Conservation (phyloP, 768 basidiomycete genomes). For the Phlebiopsis gigantea region DNA sequence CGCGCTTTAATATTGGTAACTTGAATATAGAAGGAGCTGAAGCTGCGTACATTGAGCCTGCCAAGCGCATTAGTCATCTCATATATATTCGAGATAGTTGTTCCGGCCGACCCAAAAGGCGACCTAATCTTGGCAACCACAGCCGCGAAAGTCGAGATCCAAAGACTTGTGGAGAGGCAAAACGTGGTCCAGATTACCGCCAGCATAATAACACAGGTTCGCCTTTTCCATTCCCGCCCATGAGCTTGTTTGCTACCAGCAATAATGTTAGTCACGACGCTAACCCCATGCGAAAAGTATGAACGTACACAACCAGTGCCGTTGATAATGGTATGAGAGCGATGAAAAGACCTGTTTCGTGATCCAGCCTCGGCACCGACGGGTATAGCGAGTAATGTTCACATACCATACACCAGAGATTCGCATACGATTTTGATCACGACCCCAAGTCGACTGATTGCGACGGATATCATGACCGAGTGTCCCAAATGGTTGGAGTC, state of each 20-base stretch:
- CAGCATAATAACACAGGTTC: neutral
- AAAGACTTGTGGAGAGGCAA: neutral
- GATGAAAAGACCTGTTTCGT: too few species aligned
- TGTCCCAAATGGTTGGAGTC: too few species aligned
- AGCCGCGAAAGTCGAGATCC: neutral
- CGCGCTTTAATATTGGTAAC: neutral
- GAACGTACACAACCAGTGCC: too few species aligned
- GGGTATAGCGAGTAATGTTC: too few species aligned
- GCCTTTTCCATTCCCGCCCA: neutral
- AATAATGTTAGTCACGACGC: too few species aligned
- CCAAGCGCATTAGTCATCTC: neutral
- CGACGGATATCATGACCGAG: too few species aligned
- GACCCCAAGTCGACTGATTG: too few species aligned
- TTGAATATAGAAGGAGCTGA: neutral
- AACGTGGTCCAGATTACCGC: neutral
- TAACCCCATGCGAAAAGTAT: too few species aligned
- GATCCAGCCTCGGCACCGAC: too few species aligned
- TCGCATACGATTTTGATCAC: too few species aligned
- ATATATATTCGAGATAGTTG: neutral
- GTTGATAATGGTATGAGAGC: too few species aligned
- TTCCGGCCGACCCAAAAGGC: neutral
- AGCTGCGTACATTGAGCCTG: neutral
- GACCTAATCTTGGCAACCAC: neutral
- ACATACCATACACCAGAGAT: too few species aligned
- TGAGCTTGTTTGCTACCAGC: neutral